Percentiles rank a stretch among this genome's conserved stretches.
These are phyloP conservation scores for Pyrenochaeta sp. DNA, from an alignment of 2,329 filamentous ascomycete genomes.

Conservation along the genomic window DNA sequence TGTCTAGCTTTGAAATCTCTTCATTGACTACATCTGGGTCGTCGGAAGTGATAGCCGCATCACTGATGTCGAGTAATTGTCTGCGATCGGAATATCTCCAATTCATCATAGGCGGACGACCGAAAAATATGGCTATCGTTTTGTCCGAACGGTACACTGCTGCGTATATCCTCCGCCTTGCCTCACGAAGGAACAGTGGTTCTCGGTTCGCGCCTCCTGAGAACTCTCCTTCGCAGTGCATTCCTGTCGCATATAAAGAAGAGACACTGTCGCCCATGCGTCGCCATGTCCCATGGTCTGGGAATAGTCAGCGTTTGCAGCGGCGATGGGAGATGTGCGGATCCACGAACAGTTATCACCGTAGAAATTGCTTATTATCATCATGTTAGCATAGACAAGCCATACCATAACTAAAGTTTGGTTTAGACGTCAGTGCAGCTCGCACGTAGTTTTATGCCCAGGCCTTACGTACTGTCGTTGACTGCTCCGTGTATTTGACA, in stretches of 20 bases:
- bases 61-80: conserved; percentile 43
- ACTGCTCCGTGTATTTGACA: conserved; percentile 47
- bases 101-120: conserved; percentile 47
- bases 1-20: conserved; percentile 38
- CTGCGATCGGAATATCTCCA: conserved; percentile 44
- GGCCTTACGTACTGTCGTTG: conserved; percentile 35
- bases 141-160: conserved; percentile 45
- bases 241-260: conserved; percentile 42
- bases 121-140: conserved; percentile 45
- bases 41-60: conserved; percentile 34
- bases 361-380: conserved; percentile 44
- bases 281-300: conserved; percentile 48
- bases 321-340: background rate
- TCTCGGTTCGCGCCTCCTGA: conserved; percentile 27
- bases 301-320: conserved; percentile 8
- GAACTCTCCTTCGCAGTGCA: conserved; percentile 44
- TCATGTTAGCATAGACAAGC: conserved; percentile 41
- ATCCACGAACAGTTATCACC: conserved; percentile 45
- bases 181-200: conserved; percentile 44
- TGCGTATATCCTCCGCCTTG: conserved; percentile 39
- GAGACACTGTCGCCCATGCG: conserved; percentile 41
- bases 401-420: conserved; percentile 40
- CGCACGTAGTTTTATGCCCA: background rate
- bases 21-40: conserved; percentile 33
- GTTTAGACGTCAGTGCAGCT: background rate